phyloP scores from a whole-genome alignment of 2,329 filamentous ascomycete species.

The Grosmannia serpens region DNA sequence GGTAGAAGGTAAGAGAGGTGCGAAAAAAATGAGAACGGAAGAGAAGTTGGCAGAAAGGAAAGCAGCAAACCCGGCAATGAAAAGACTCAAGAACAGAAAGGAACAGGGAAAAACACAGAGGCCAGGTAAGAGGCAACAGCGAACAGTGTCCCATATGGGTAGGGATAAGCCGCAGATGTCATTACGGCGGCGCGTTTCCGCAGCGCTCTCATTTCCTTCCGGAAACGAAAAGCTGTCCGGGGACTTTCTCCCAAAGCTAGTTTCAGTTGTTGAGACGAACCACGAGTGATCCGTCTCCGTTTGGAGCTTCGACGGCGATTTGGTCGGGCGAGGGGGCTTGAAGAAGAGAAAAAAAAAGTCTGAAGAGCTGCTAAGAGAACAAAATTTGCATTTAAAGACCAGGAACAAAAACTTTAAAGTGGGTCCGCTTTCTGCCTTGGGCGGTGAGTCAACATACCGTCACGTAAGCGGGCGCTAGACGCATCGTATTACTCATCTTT shows the following conservation, averaged over 20 bases:
- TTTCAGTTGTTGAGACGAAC: constrained; percentile 21
- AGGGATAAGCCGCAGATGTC: constrained; percentile 84
- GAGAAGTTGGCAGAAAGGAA: background rate
- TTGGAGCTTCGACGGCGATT: constrained; percentile 99
- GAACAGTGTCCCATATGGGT: constrained; percentile 24
- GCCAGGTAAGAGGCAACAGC: background rate
- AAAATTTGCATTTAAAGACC: constrained; percentile 3
- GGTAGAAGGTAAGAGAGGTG: background rate
- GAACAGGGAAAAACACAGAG: background rate
- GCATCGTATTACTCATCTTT: background rate
- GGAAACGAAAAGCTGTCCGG: constrained; percentile 55
- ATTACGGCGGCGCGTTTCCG: constrained; percentile 99
- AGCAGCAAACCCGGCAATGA: no score
- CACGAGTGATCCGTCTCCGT: constrained; percentile 51
- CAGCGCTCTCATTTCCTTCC: constrained; percentile 33
- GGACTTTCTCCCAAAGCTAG: constrained; percentile 99
- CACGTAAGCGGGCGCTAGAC: background rate
- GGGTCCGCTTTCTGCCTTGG: background rate
- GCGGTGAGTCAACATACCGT: background rate
- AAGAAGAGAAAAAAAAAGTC: constrained; percentile 21
- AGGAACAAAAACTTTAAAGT: background rate
- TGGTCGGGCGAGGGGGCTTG: constrained; percentile 85
- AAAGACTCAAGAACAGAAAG: background rate
- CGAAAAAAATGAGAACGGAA: constrained; percentile 10
- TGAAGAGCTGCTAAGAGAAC: background rate